Conservation (phyloP, 2,329 filamentous ascomycete genomes). For the Monilinia fructicola region DNA sequence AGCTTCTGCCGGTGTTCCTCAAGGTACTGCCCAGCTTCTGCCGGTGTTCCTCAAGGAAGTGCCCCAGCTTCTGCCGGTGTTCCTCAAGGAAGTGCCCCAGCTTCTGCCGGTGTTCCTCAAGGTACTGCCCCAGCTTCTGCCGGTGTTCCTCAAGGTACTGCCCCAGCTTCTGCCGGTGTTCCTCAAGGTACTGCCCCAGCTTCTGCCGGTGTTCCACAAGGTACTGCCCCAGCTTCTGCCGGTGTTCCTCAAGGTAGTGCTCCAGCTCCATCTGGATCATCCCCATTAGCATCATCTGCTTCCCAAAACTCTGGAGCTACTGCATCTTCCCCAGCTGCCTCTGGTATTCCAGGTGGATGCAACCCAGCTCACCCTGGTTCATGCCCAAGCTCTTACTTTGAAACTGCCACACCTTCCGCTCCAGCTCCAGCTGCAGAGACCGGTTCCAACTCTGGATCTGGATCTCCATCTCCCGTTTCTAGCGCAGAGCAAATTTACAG, state of each 20-base stretch:
- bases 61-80: too few species aligned
- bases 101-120: background rate
- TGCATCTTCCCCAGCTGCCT: constrained; percentile 2
- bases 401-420: background rate
- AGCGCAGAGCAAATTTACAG: constrained; percentile 2
- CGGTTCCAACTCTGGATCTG: constrained; percentile 9
- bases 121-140: background rate
- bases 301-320: background rate
- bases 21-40: background rate
- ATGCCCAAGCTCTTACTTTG: background rate
- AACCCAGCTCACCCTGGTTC: background rate
- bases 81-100: background rate
- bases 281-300: background rate
- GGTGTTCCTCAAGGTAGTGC: background rate
- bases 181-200: background rate
- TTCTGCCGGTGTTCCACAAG: background rate
- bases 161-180: background rate
- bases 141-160: background rate
- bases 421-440: constrained; percentile 2
- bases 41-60: too few species aligned
- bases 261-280: background rate
- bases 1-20: background rate
- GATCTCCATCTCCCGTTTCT: background rate
- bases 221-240: background rate
- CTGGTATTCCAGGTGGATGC: background rate